phyloP scores from a whole-genome alignment of 2,329 filamentous ascomycete genomes.

The Stromatinia cepivora region DNA sequence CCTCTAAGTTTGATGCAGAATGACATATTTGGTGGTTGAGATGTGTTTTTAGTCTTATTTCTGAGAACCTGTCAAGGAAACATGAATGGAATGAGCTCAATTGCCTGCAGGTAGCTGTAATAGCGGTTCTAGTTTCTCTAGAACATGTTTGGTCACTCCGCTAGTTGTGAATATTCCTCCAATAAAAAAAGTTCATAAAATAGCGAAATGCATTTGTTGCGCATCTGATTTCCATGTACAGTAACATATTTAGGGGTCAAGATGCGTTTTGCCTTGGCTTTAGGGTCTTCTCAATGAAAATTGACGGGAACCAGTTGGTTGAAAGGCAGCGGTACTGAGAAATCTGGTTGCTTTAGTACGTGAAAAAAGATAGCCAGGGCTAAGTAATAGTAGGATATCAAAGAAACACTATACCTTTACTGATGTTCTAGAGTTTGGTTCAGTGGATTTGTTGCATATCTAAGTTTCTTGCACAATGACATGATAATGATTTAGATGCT shows the following conservation, averaged over 20 bases:
- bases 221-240: not conserved
- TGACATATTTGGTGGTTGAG: not conserved
- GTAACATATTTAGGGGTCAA: not conserved
- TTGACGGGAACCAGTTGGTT: too few species aligned
- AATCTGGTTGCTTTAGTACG: not conserved
- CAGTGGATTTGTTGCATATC: not conserved
- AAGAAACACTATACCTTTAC: not conserved
- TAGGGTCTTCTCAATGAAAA: too few species aligned
- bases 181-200: not conserved
- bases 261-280: too few species aligned
- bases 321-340: not conserved
- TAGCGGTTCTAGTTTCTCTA: too few species aligned
- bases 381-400: not conserved
- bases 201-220: not conserved
- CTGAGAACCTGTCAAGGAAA: not conserved
- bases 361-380: not conserved
- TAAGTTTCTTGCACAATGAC: not conserved
- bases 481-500: too few species aligned
- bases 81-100: too few species aligned
- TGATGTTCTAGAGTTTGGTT: not conserved
- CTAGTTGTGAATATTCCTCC: too few species aligned
- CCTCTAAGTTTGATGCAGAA: not conserved
- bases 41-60: not conserved
- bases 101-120: too few species aligned
- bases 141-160: too few species aligned